Conservation (phyloP, 1,284 basidiomycete species). For the Vanrija sp. region DNA sequence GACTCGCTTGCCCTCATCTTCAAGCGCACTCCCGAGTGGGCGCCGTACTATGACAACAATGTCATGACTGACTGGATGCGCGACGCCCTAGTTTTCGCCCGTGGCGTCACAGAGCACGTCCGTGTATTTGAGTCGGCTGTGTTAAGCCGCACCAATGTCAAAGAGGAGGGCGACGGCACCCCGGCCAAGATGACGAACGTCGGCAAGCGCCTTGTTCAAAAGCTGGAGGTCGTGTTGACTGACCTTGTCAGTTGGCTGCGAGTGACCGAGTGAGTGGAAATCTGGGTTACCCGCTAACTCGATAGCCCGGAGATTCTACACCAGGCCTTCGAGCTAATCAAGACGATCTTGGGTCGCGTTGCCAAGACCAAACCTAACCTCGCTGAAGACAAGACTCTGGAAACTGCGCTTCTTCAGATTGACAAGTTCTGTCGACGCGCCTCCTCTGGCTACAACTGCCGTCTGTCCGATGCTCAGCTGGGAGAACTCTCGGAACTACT, state of each 20-base stretch:
- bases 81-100: conserved; percentile 85
- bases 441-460: conserved; percentile 37
- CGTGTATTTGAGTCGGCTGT: conserved; percentile 70
- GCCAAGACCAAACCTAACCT: conserved; percentile 29
- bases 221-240: conserved; percentile 70
- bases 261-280: conserved; percentile 63
- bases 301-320: conserved; percentile 68
- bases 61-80: conserved; percentile 96
- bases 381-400: conserved; percentile 22
- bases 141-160: conserved; percentile 42
- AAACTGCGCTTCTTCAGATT: conserved; percentile 36
- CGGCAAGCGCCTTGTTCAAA: conserved; percentile 68
- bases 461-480: conserved; percentile 45
- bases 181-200: conserved; percentile 47
- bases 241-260: conserved; percentile 81
- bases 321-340: conserved; percentile 76
- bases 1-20: conserved; percentile 76
- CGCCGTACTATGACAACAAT: conserved; percentile 68
- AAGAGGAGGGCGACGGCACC: conserved; percentile 23
- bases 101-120: conserved; percentile 75
- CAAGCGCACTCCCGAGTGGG: conserved; percentile 74
- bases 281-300: not conserved
- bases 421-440: conserved; percentile 46
- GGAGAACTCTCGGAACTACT: conserved; percentile 48
- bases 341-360: conserved; percentile 64